phyloP scores from a whole-genome alignment of 495 filamentous ascomycete genomes.

The Aspergillus wentii region DNA sequence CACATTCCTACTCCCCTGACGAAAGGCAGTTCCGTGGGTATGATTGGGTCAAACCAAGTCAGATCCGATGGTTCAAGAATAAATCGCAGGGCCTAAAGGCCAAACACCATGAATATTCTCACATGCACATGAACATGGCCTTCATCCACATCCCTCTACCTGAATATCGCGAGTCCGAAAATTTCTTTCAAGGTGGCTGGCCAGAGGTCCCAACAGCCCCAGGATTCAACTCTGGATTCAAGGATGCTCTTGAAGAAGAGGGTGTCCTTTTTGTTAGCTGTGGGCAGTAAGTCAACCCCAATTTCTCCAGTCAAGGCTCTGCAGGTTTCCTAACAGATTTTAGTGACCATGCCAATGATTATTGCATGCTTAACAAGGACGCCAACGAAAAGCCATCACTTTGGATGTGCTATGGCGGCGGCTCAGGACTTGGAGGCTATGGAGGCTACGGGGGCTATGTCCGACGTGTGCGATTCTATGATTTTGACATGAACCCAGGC shows the following conservation, averaged over 20 bases:
- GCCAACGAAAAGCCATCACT: slow-evolving; percentile 54
- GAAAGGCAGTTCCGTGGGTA: slow-evolving; percentile 82
- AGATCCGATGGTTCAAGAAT: slow-evolving; percentile 89
- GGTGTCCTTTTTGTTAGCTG: slow-evolving; percentile 81
- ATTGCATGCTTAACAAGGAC: slow-evolving; percentile 65
- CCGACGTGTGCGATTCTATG: slow-evolving; percentile 80
- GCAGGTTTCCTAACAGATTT: slow-evolving; percentile 2
- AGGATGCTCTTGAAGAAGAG: slow-evolving; percentile 78
- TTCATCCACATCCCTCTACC: slow-evolving; percentile 97
- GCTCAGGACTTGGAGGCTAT: slow-evolving; percentile 86
- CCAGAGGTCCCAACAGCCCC: slow-evolving; percentile 81
- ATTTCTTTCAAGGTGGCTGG: slow-evolving; percentile 57
- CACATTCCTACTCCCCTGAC: slow-evolving; percentile 88
- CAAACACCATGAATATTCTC: slow-evolving; percentile 73
- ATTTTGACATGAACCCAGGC: slow-evolving; percentile 85
- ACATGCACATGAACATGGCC: slow-evolving; percentile 91
- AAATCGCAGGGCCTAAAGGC: slow-evolving; percentile 65
- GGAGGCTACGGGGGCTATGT: slow-evolving; percentile 83
- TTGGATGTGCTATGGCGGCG: slow-evolving; percentile 99
- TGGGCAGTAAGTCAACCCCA: slow-evolving; percentile 65
- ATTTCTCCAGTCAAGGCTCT: slow-evolving; percentile 1
- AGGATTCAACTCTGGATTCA: slow-evolving; percentile 80
- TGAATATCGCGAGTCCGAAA: slow-evolving; percentile 61
- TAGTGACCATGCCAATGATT: slow-evolving; percentile 94
- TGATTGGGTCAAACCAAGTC: slow-evolving; percentile 90